phyloP scores from a whole-genome alignment of 441 rosid species.

The Jatropha multifida region DNA sequence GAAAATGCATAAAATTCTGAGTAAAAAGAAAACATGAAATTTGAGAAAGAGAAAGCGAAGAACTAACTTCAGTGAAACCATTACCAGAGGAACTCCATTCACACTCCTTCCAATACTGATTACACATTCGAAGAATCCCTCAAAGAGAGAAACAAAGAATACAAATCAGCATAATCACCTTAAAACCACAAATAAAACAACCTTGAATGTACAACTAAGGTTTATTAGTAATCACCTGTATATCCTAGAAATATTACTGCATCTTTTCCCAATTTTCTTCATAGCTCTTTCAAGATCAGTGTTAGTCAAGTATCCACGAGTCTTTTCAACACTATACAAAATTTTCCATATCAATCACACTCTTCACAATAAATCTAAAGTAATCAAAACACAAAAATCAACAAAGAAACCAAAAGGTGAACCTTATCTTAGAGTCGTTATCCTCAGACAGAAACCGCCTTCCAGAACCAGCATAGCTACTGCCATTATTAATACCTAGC shows the following conservation, averaged over 20 bases:
- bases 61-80: slow-evolving; percentile 25
- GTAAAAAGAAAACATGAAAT: not conserved
- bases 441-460: slow-evolving; percentile 38
- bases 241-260: slow-evolving; percentile 75
- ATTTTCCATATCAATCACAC: not conserved
- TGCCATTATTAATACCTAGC: slow-evolving; percentile 30
- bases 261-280: slow-evolving; percentile 66
- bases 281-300: slow-evolving; percentile 75
- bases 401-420: not conserved
- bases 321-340: slow-evolving; percentile 44
- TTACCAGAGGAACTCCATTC: slow-evolving; percentile 90
- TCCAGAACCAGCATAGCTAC: slow-evolving; percentile 24
- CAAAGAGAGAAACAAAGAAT: slow-evolving; percentile 68
- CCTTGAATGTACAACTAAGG: not conserved
- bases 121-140: slow-evolving; percentile 58
- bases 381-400: not conserved
- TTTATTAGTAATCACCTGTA: slow-evolving; percentile 58
- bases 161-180: slow-evolving; percentile 51
- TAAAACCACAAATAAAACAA: not conserved
- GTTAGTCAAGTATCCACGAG: slow-evolving; percentile 76
- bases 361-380: not conserved
- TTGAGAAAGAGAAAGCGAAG: slow-evolving; percentile 6
- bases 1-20: not conserved
- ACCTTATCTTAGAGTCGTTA: slow-evolving; percentile 40
- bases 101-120: slow-evolving; percentile 94